phyloP scores from a whole-genome alignment of 2,329 filamentous ascomycete genomes.

The Neofusicoccum kwambonambiense region DNA sequence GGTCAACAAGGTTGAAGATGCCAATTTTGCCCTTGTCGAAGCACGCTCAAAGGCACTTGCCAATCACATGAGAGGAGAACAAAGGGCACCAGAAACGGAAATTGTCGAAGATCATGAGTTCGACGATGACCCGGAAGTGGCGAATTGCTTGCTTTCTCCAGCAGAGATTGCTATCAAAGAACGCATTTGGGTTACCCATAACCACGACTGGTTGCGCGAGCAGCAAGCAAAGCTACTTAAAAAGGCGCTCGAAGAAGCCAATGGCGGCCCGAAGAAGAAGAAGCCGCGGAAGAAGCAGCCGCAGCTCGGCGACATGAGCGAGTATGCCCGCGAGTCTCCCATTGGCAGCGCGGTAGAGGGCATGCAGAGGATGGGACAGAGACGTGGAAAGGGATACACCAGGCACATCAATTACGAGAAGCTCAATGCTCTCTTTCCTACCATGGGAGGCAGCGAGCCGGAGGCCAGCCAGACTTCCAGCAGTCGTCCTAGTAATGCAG shows the following conservation, averaged over 20 bases:
- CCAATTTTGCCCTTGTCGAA: slow-evolving; percentile 29
- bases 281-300: slow-evolving; percentile 39
- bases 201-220: slow-evolving; percentile 86
- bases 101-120: slow-evolving; percentile 76
- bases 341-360: slow-evolving; percentile 45
- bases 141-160: slow-evolving; percentile 71
- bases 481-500: slow-evolving; percentile 9
- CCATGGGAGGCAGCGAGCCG: slow-evolving; percentile 5
- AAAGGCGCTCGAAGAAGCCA: slow-evolving; percentile 61
- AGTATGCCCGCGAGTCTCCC: slow-evolving; percentile 33
- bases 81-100: slow-evolving; percentile 45
- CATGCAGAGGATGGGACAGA: slow-evolving; percentile 46
- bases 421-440: slow-evolving; percentile 30
- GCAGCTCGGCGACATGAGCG: slow-evolving; percentile 41
- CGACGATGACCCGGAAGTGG: slow-evolving; percentile 82
- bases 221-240: slow-evolving; percentile 82
- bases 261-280: slow-evolving; percentile 50
- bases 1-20: slow-evolving; percentile 30
- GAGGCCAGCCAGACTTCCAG: slow-evolving; percentile 7
- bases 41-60: slow-evolving; percentile 32
- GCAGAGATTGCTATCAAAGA: slow-evolving; percentile 82
- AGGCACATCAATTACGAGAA: slow-evolving; percentile 49
- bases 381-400: slow-evolving; percentile 42
- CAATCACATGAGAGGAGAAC: slow-evolving; percentile 27
- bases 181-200: slow-evolving; percentile 89